Evolutionary conservation across 805 yeast genomes (phyloP), one percentile per base, ranked within the genome.

Genomic region (Saccharomycodes ludwigii): DNA sequence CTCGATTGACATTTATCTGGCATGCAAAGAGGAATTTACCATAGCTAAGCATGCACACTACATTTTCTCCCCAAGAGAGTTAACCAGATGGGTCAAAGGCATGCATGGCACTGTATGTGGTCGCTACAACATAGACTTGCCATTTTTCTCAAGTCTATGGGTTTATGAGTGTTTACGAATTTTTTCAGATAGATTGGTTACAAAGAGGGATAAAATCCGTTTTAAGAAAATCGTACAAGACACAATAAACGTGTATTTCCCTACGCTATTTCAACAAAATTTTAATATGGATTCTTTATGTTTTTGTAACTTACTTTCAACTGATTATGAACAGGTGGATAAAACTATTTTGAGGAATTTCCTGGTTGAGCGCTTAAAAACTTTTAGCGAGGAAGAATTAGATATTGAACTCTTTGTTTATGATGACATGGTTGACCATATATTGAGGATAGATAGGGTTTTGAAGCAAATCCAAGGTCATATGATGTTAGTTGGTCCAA

Each of bases 381-480:
- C 75, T 0, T 86, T 83, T 46, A 64, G 79, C 31, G 95, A 84
- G 34, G 96, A 85, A 46, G 86, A 78, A 35, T 44, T 73, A 6
- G 80, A 74, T 26, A 63, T 65, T 3, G 56, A 71, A 2, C 48
- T 84, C 21, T 67, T 81, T 0, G 52, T 85, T 5, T 76, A 73
- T 48, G 78, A 76, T 27, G 82, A 76, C 4, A 60, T 82, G 37
- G 52, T 86, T 6, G 86, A 78, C 33, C 85, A 85, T 47, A 65
- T 78, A 15, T 55, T 88, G 18, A 56, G 94, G 36, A 72, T 86
- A 29, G 95, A 86, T 44, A 58, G 97, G 35, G 88, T 83, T 0
- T 51, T 88, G 30, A 66, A 75, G 32, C 94, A 84, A 45, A 75
- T 77, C 0, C 96, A 86, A 46, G 97, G 97, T 0, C 97, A 88